Base-by-base conservation (phyloP, 2,329 filamentous ascomycete genomes). In the Colletotrichum siamense region DNA sequence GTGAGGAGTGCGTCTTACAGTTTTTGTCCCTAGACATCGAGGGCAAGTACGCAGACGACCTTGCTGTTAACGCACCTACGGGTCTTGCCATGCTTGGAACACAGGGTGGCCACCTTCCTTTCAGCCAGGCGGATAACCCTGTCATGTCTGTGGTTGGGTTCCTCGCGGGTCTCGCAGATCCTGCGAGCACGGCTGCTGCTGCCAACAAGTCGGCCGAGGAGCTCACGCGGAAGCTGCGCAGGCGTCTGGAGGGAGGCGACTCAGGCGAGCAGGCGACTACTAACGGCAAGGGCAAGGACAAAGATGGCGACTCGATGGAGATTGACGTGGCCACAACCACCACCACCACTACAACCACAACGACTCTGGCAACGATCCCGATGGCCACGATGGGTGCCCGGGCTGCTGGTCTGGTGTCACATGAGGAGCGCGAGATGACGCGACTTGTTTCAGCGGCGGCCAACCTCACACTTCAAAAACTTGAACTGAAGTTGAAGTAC, bases 21-120 rank as follows among this genome's bases (percentile, higher is more conserved):
- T 99, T 99, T 88, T 86, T 99, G 78, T 96, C 98, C 82, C 89
- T 99, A 44, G 96, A 98, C 80, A 99, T 99, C 77, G 97, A 99
- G 84, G 96, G 98, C 87, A 98, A 98, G 84, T 99, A 98, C 82
- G 89, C 98, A 12, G 96, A 99, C 81, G 93, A 96, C 81, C 76
- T 78, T 16, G 81, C 85, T 13, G 85, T 91, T 69, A 88, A 87
- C 74, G 88, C 88, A 64, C 89, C 89, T 13, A 91, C 87, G 2
- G 91, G 92, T 9, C 87, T 95, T 71, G 88, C 91, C 72, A 88
- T 94, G 88, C 88, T 97, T 44, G 94, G 94, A 39, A 91, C 92
- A 73, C 91, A 95, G 68, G 91, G 94, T 76, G 96, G 96, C 10
- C 73, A 77, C 30, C 90, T 98, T 62, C 97, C 97, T 1, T 97